Evolutionary conservation across 495 filamentous ascomycete genomes (phyloP), one percentile per base, ranked within the genome.

Genomic region (Tuber brumale): DNA sequence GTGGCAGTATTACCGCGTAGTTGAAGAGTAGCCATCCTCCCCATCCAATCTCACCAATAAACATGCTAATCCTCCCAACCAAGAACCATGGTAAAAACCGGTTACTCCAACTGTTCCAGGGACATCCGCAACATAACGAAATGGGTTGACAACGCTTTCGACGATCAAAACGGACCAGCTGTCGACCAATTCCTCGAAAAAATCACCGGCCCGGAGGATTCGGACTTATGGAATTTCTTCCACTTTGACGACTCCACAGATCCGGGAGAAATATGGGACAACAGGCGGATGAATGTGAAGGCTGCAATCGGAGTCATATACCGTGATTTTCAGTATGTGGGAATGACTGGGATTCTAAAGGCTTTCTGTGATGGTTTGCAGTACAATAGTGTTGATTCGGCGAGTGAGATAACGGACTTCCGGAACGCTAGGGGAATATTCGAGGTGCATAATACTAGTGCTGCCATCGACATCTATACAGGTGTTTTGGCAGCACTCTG

Each of bases 251-350:
- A 80, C 69, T 27, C 27, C 3, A 35, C 57, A 2, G 70, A 70
- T 19, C 74, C 75, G 27, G 43, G 23, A 23, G 23, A 73, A 19
- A 43, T 16, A 43, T 80, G 78, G 78, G 31, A 66, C 7, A 78
- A 80, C 18, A 72, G 78, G 41, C 46, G n/a, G 57, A 66, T 39
- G 16, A 80, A 79, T 21, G 3, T 80, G 10, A 45, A 71, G 0
- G 73, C 73, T 12, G 77, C 77, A 3, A 48, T 79, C 12, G 41
- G 57, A 14, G 8, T 71, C 9, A 46, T 76, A 31, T 71, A 71
- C 23, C 77, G 75, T n/a, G 78, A 80, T 46, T 80, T 79, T 23
- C 78, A 79, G 77, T 80, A 80, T 37, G 41, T 79, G 16, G 78
- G 78, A 5, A 76, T 79, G 78, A 77, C 14, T 16, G 76, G 78